phyloP scores from a whole-genome alignment of 2,329 filamentous ascomycete species.

The Penicillium verrucosum region DNA sequence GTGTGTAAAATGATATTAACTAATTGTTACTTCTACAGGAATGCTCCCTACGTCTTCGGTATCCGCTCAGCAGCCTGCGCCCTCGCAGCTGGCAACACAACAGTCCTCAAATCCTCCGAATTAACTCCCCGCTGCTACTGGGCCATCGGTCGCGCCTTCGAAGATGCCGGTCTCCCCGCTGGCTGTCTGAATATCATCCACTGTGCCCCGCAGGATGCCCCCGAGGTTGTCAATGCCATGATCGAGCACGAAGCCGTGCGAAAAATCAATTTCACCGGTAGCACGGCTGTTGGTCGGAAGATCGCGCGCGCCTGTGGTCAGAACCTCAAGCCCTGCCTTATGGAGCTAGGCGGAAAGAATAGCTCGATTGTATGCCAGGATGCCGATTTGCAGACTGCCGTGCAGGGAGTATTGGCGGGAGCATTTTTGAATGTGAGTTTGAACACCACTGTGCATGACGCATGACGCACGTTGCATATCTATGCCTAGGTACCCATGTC shows the following conservation, averaged over 20 bases:
- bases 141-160: conserved; percentile 59
- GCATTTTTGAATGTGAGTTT: conserved; percentile 33
- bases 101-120: conserved; percentile 69
- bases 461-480: neutral
- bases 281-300: conserved; percentile 65
- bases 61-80: conserved; percentile 56
- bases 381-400: conserved; percentile 66
- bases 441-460: too few relatives aligned
- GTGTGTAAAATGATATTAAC: neutral
- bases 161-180: conserved; percentile 68
- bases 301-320: conserved; percentile 66
- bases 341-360: conserved; percentile 81
- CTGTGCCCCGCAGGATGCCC: conserved; percentile 58
- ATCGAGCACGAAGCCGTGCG: conserved; percentile 64
- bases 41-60: conserved; percentile 53
- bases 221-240: conserved; percentile 63
- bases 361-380: conserved; percentile 74
- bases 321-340: conserved; percentile 70
- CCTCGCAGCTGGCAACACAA: conserved; percentile 68
- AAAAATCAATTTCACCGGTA: conserved; percentile 74
- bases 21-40: conserved; percentile 35
- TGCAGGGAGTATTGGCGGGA: conserved; percentile 33
- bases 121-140: conserved; percentile 60
- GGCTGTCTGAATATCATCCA: conserved; percentile 74
- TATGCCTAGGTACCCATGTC: neutral